Base-by-base conservation (phyloP, 2,329 filamentous ascomycete genomes). In the Colletotrichum tropicicola region DNA sequence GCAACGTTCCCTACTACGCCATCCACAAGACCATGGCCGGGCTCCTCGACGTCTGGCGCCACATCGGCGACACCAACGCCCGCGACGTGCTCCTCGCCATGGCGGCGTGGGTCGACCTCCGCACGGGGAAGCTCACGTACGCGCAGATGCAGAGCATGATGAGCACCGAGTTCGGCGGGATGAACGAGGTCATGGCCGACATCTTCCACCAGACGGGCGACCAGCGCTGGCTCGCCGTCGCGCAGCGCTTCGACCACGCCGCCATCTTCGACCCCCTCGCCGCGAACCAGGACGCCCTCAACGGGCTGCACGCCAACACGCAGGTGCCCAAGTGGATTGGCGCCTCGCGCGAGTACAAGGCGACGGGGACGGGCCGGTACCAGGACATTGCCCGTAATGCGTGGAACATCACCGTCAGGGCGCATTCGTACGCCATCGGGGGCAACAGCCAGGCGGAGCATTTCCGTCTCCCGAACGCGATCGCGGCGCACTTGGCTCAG, bases 271-370 rank as follows among this genome's bases (percentile, higher is more conserved):
- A 83, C 44, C 83, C 82, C 0, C 75, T 86, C 0, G 81, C 83
- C 0, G 68, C 73, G 9, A 78, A 81, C 41, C 68, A 75, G n/a
- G 84, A 86, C 62, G 68, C 73, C 1, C 75, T 86, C 21, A 75
- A 78, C 47, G 83, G 83, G 0, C 71, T 83, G 3, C 84, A 86
- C 59, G 84, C 84, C 44, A 86, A 86, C 67, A 86, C 84, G 0
- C 80, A 86, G 49, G 77, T 85, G 1, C 83, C 83, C 3, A 86
- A 86, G 64, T 85, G 82, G 82, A 84, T 86, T 13, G 84, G 84
- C 8, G 82, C 82, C 1, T 74, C 77, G 0, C 77, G 77, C 2
- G 80, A 85, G 70, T 86, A 80, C 71, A 82, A 83, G 63, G 79
- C 80, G 3, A 84, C 82, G 0, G 82, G 83, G 2, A 75, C 74